A percentile compares a stretch with the other conserved stretches of the same genome.
phyloP scores from a whole-genome alignment of 1,284 basidiomycete genomes.

The Takashimella tepidaria region DNA sequence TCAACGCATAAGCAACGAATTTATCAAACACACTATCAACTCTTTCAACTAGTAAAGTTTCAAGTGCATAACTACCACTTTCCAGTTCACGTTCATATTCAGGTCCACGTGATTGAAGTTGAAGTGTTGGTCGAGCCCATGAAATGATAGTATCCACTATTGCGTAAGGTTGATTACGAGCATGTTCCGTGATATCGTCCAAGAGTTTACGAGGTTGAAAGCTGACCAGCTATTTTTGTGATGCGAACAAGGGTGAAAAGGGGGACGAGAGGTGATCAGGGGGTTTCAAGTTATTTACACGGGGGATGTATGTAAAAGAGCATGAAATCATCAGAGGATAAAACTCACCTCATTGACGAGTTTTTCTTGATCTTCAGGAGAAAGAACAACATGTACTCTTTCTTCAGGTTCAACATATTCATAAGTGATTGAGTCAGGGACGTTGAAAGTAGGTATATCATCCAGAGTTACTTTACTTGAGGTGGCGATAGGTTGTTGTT shows the following conservation, averaged over 20 bases:
- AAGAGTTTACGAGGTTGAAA: conserved; percentile 36
- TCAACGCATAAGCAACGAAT: conserved; percentile 42
- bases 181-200: conserved; percentile 37
- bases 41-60: conserved; percentile 45
- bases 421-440: conserved; percentile 34
- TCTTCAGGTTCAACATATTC: conserved; percentile 22
- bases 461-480: conserved; percentile 32
- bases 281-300: no score
- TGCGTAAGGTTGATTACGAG: conserved; percentile 30
- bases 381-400: background rate
- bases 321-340: no score
- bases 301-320: no score
- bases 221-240: conserved; percentile 29
- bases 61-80: conserved; percentile 41
- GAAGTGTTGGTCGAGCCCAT: conserved; percentile 18
- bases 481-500: conserved; percentile 11
- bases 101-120: conserved; percentile 9
- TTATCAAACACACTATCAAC: conserved; percentile 47
- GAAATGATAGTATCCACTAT: conserved; percentile 30
- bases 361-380: conserved; percentile 22
- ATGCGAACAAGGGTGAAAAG: background rate
- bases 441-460: conserved; percentile 19
- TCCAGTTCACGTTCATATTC: conserved; percentile 30
- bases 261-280: no score
- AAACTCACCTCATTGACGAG: conserved; percentile 36